Percentiles rank a stretch among this genome's conserved stretches.
phyloP scores from a whole-genome alignment of 2,329 filamentous ascomycete genomes.

The Ophiocordyceps sinensis region DNA sequence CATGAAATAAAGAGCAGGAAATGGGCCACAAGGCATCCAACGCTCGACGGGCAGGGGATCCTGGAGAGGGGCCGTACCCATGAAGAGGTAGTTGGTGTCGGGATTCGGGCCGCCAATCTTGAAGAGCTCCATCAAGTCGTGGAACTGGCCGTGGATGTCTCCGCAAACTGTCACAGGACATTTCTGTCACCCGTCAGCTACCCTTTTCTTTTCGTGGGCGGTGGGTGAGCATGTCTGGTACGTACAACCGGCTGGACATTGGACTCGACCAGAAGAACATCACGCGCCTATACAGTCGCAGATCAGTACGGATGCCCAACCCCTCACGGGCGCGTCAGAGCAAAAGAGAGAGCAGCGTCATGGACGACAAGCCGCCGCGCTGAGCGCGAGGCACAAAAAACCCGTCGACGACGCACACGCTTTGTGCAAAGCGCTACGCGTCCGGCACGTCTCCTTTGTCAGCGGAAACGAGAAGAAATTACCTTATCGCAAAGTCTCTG shows the following conservation, averaged over 20 bases:
- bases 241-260: constrained; percentile 97
- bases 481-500: constrained; percentile 97
- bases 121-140: constrained; percentile 98
- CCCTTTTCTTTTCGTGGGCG: neutral
- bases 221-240: constrained; percentile 6
- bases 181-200: constrained; percentile 44
- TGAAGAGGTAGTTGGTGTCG: constrained; percentile 98
- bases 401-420: neutral
- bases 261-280: constrained; percentile 93
- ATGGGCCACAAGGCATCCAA: neutral
- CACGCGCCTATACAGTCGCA: constrained; percentile 54
- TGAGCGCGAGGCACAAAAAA: neutral
- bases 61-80: constrained; percentile 55
- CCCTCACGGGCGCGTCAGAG: neutral
- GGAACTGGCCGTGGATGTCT: constrained; percentile 98
- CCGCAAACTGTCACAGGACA: constrained; percentile 97
- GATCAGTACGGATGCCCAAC: constrained; percentile 6
- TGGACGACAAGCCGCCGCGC: too few relatives aligned
- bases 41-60: too few relatives aligned
- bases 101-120: constrained; percentile 96
- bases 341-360: too few relatives aligned
- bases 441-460: neutral
- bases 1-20: neutral
- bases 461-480: constrained; percentile 10
- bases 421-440: neutral